A percentile compares a stretch with the other conserved stretches of the same genome.
These are phyloP conservation scores for Talaromyces liani DNA, from an alignment of 495 filamentous ascomycete species.

Conservation along the genomic window DNA sequence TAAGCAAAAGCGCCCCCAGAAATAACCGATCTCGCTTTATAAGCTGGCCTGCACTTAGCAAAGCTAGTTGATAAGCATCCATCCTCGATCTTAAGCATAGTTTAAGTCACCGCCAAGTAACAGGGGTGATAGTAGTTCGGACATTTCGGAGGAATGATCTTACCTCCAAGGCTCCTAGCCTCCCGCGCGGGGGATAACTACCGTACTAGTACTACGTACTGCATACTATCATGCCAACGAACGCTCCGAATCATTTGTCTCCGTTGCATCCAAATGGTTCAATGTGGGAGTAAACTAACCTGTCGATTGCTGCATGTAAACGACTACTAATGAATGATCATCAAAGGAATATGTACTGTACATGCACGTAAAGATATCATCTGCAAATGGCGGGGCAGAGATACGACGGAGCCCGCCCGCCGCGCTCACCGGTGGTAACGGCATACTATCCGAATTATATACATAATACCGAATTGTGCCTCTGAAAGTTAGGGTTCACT, in stretches of 20 bases:
- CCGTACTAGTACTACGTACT: background rate
- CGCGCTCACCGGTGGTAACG: background rate
- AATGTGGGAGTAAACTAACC: background rate
- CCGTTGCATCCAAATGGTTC: background rate
- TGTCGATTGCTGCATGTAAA: background rate
- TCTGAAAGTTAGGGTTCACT: background rate
- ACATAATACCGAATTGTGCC: background rate
- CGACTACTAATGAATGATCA: background rate
- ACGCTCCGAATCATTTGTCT: background rate
- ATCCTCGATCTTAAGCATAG: background rate
- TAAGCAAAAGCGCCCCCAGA: background rate
- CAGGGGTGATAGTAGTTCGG: background rate
- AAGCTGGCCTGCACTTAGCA: background rate
- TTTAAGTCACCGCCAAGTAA: background rate
- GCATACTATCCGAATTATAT: background rate
- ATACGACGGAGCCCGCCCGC: background rate
- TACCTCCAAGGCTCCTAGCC: background rate
- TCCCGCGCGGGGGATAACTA: background rate
- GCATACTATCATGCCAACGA: background rate
- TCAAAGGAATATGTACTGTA: background rate
- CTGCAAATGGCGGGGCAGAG: background rate
- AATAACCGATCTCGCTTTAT: background rate
- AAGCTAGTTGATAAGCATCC: background rate
- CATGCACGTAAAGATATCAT: background rate
- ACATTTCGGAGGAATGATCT: background rate